Percentiles rank a stretch among this genome's conserved stretches.
Conservation (phyloP, 495 filamentous ascomycete genomes). For the Hyaloscypha hepaticicola region DNA sequence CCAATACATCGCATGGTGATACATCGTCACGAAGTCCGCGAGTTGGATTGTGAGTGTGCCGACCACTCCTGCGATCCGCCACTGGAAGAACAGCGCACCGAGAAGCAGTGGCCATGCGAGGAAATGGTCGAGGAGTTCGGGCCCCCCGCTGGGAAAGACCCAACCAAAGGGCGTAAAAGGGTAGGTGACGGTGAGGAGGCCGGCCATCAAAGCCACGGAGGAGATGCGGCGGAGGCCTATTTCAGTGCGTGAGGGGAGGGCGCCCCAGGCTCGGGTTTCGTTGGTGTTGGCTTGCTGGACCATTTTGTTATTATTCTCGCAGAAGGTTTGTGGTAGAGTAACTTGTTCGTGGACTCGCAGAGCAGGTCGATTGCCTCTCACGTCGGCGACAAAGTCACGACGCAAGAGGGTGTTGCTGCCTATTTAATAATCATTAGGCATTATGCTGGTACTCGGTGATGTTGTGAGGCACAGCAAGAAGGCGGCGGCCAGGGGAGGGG, state of each 20-base stretch:
- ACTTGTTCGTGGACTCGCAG: neutral
- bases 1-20: slow-evolving; percentile 22
- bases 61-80: slow-evolving; percentile 20
- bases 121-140: slow-evolving; percentile 20
- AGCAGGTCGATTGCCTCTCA: neutral
- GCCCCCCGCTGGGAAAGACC: slow-evolving; percentile 8
- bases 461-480: neutral
- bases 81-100: slow-evolving; percentile 23
- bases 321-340: slow-evolving; percentile 2
- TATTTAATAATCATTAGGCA: neutral
- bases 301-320: slow-evolving; percentile 31
- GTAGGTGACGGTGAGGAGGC: slow-evolving; percentile 13
- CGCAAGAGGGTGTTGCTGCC: neutral
- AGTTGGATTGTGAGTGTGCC: slow-evolving; percentile 10
- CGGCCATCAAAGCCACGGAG: slow-evolving; percentile 20
- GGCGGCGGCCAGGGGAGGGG: neutral
- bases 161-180: slow-evolving; percentile 25
- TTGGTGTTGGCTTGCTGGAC: slow-evolving; percentile 48
- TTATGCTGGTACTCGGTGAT: neutral
- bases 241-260: slow-evolving; percentile 20
- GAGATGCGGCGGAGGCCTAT: slow-evolving; percentile 25
- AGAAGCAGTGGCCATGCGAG: slow-evolving; percentile 17
- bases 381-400: neutral
- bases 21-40: slow-evolving; percentile 11
- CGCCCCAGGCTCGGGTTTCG: slow-evolving; percentile 23